A percentile compares a stretch with the other conserved stretches of the same genome.
These are phyloP conservation scores for Trichophyton equinum DNA, from an alignment of 2,329 filamentous ascomycete species.

Conservation along the genomic window DNA sequence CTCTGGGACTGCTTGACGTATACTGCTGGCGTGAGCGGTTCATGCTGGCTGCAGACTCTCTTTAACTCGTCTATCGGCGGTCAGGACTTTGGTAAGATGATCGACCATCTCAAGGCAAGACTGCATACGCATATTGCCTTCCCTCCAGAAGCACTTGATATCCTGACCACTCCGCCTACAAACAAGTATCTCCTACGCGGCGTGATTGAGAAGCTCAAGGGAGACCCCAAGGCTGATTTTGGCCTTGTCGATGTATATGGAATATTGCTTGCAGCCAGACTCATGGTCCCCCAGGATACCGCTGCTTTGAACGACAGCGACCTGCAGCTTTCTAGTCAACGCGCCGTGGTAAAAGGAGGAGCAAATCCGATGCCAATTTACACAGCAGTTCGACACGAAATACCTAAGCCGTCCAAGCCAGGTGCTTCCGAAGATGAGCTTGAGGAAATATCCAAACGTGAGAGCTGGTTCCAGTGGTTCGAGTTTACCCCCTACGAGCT, in stretches of 20 bases:
- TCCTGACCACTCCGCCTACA: constrained; percentile 77
- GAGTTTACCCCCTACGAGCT: constrained; percentile 92
- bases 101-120: constrained; percentile 76
- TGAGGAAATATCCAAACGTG: constrained; percentile 40
- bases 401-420: constrained; percentile 49
- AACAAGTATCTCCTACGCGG: constrained; percentile 84
- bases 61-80: constrained; percentile 69
- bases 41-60: constrained; percentile 85
- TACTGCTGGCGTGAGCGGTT: constrained; percentile 87
- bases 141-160: constrained; percentile 66
- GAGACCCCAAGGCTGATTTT: constrained; percentile 65
- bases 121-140: constrained; percentile 85
- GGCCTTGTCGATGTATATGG: constrained; percentile 92
- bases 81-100: constrained; percentile 54
- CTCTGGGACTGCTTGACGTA: constrained; percentile 92
- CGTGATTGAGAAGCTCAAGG: constrained; percentile 80
- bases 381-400: constrained; percentile 88
- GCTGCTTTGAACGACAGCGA: constrained; percentile 62
- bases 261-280: constrained; percentile 65
- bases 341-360: constrained; percentile 61
- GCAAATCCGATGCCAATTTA: constrained; percentile 86
- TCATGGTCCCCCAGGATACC: constrained; percentile 78
- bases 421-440: constrained; percentile 31
- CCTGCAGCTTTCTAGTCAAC: constrained; percentile 84
- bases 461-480: constrained; percentile 97